Base-by-base conservation (phyloP, 2,329 filamentous ascomycete species). In the Ceratocystis huliohia region DNA sequence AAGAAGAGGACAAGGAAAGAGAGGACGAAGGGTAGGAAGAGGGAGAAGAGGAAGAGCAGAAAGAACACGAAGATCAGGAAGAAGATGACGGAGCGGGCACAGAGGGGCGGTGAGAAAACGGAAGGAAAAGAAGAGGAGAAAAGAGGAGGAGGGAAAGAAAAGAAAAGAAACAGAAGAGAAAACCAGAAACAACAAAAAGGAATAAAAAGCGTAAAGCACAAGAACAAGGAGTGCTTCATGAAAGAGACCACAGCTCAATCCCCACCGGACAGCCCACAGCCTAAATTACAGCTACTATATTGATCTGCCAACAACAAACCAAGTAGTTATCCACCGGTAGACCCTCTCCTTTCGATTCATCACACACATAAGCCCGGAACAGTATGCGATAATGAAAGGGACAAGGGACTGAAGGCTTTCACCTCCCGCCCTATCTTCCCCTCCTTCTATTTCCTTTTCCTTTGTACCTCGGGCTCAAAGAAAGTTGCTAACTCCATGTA, bases 1-100 rank as follows among this genome's bases (percentile, higher is more conserved):
- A 61, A 33, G 28, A 30, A 30, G 22, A 30, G 46, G 17, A 17
- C 2, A 33, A 22, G 13, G 65, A 28, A 66, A 17, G 13, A 45
- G 5, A 53, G 61, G 20, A 45, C 8, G n/a, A 10, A 63, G 37
- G 45, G 25, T 17, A 63, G 5, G 5, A 13, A 59, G 22, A 3
- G n/a, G 15, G 28, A 46, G 41, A 63, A 65, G 41, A 67, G 44
- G 10, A 25, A 28, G 41, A n/a, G 48, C 33, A 46, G 64, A 46
- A 15, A 67, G 33, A 15, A 5, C 25, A 17, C 5, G 25, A 25
- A 37, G 46, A 65, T 25, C 22, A 45, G 63, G 13, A 13, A 53
- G 48, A 28, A 13, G 48, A 41, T 13, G 10, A 15, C 10, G 13
- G 37, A 41, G 37, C 37, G 13, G 10, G 37, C 3, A 3, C 37